Conservation (phyloP, 495 filamentous ascomycete species). For the Hypoxylon lienhwacheense region DNA sequence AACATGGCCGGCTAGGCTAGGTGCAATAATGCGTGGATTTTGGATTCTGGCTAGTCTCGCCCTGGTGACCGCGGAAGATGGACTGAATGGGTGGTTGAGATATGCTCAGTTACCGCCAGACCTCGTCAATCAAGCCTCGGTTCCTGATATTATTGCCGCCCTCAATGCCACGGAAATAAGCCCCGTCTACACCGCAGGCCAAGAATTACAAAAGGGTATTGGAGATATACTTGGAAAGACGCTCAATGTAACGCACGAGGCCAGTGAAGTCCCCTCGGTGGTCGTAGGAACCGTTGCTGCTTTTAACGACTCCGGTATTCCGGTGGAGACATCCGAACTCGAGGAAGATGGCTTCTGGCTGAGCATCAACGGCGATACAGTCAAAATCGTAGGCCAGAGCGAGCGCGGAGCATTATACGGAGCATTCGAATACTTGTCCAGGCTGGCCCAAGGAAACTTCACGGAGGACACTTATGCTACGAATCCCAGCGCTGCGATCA, state of each 20-base stretch:
- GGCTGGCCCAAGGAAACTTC: slow-evolving; percentile 64
- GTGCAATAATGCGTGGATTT: slow-evolving; percentile 37
- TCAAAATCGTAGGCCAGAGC: slow-evolving; percentile 67
- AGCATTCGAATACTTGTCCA: slow-evolving; percentile 67
- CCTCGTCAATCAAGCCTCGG: slow-evolving; percentile 35
- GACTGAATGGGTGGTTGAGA: slow-evolving; percentile 64
- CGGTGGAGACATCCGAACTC: slow-evolving; percentile 46
- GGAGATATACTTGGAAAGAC: slow-evolving; percentile 54
- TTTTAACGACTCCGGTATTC: slow-evolving; percentile 48
- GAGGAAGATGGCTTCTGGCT: slow-evolving; percentile 68
- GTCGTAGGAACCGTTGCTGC: slow-evolving; percentile 60
- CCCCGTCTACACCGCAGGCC: slow-evolving; percentile 60
- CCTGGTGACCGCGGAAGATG: slow-evolving; percentile 57
- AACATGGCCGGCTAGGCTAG: neutral
- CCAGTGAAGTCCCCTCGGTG: slow-evolving; percentile 42
- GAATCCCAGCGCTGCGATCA: slow-evolving; percentile 63
- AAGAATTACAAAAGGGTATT: slow-evolving; percentile 63
- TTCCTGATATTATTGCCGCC: slow-evolving; percentile 57
- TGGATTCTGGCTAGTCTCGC: slow-evolving; percentile 38
- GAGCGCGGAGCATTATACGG: slow-evolving; percentile 71
- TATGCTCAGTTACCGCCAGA: slow-evolving; percentile 59
- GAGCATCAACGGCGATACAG: slow-evolving; percentile 44
- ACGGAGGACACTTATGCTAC: slow-evolving; percentile 54
- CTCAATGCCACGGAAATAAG: slow-evolving; percentile 55
- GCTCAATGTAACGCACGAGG: slow-evolving; percentile 39